Percentiles rank a stretch among this genome's conserved stretches.
Conservation (phyloP, 805 yeast species). For the Monosporozyma yasuniensis region DNA sequence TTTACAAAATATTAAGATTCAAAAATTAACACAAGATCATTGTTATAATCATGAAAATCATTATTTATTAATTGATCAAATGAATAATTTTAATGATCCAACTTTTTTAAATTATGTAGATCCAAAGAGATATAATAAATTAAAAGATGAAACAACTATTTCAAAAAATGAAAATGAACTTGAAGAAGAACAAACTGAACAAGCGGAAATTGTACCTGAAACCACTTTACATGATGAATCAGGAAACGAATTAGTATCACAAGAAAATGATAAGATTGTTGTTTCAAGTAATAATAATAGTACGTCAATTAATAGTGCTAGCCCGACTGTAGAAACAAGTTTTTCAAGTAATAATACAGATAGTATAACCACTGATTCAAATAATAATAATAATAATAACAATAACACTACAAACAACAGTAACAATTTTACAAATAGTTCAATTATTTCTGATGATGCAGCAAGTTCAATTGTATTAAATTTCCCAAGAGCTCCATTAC, state of each 20-base stretch:
- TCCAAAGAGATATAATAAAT: constrained; percentile 2
- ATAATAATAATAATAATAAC: not conserved
- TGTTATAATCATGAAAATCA: constrained; percentile 28
- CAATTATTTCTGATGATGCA: constrained; percentile 3
- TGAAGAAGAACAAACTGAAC: not conserved
- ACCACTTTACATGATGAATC: not conserved
- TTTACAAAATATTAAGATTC: constrained; percentile 22
- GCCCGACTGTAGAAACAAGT: not conserved
- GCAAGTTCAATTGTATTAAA: constrained; percentile 19
- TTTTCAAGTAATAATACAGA: not conserved
- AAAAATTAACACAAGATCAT: constrained; percentile 23
- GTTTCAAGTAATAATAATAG: no score
- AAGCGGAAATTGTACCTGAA: not conserved
- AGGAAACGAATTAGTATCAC: not conserved
- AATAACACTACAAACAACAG: not conserved
- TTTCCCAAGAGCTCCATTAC: constrained; percentile 10
- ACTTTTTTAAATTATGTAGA: constrained; percentile 20
- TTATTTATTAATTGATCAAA: constrained; percentile 24
- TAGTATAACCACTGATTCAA: not conserved
- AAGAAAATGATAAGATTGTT: not conserved
- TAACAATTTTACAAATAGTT: not conserved
- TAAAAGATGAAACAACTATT: not conserved
- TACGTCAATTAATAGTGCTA: not conserved
- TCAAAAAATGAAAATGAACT: not conserved
- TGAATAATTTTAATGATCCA: constrained; percentile 25